A percentile compares a stretch with the other conserved stretches of the same genome.
phyloP scores from a whole-genome alignment of 1,139 yeast species.

The Candida sp. region DNA sequence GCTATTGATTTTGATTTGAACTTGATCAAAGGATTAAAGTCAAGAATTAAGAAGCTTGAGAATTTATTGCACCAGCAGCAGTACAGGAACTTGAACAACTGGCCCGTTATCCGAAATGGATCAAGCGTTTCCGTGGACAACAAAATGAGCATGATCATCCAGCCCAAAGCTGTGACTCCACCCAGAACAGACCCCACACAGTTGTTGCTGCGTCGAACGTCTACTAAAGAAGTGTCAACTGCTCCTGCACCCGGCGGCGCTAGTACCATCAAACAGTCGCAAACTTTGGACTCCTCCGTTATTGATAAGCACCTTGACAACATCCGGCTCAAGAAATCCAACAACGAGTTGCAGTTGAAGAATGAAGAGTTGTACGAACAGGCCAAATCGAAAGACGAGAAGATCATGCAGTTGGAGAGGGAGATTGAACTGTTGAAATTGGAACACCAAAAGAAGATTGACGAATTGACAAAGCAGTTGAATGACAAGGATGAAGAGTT shows the following conservation, averaged over 20 bases:
- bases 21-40: constrained; percentile 57
- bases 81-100: constrained; percentile 56
- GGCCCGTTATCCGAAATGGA: constrained; percentile 48
- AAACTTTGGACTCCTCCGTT: constrained; percentile 37
- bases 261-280: constrained; percentile 17
- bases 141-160: constrained; percentile 25
- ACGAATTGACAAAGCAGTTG: constrained; percentile 7
- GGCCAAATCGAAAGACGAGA: constrained; percentile 10
- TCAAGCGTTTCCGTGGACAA: constrained; percentile 14
- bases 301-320: constrained; percentile 51
- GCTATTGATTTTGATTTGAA: constrained; percentile 35
- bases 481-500: constrained; percentile 12
- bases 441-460: constrained; percentile 7
- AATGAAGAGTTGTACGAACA: constrained; percentile 17
- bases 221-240: constrained; percentile 12
- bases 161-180: constrained; percentile 10
- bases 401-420: constrained; percentile 8
- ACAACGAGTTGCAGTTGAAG: constrained; percentile 20
- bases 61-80: constrained; percentile 69
- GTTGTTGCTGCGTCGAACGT: constrained; percentile 21
- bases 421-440: constrained; percentile 12
- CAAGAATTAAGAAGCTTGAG: constrained; percentile 66
- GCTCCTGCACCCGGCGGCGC: not conserved
- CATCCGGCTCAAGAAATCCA: constrained; percentile 38
- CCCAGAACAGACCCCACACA: constrained; percentile 24